phyloP scores from a whole-genome alignment of 2,329 filamentous ascomycete species.

The Paraconiothyrium sp. region DNA sequence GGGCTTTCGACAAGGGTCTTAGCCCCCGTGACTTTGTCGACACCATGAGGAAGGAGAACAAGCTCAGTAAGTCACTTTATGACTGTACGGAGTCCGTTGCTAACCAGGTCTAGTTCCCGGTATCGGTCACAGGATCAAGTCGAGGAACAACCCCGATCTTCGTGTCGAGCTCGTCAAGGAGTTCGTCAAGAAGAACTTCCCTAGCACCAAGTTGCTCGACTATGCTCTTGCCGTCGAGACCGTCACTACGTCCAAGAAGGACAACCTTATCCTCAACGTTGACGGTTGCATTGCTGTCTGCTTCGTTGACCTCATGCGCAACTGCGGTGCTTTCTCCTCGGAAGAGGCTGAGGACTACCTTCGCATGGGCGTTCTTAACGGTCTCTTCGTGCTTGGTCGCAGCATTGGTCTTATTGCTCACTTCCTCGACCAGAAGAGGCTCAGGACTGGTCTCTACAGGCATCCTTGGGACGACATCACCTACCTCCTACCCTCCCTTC shows the following conservation, averaged over 20 bases:
- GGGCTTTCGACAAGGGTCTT: slow-evolving; percentile 97
- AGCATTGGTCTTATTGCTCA: slow-evolving; percentile 99
- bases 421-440: slow-evolving; percentile 99
- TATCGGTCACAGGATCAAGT: slow-evolving; percentile 99
- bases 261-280: slow-evolving; percentile 99
- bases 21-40: slow-evolving; percentile 99
- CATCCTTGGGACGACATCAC: slow-evolving; percentile 79
- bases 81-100: slow-evolving; percentile 11
- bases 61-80: slow-evolving; percentile 74
- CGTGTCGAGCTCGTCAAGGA: slow-evolving; percentile 99
- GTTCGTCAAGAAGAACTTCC: slow-evolving; percentile 97
- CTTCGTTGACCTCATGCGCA: slow-evolving; percentile 97
- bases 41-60: slow-evolving; percentile 99
- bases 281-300: slow-evolving; percentile 98
- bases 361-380: slow-evolving; percentile 98
- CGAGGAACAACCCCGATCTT: slow-evolving; percentile 98
- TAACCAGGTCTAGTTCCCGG: slow-evolving; percentile 72
- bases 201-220: slow-evolving; percentile 96
- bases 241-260: slow-evolving; percentile 99
- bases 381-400: slow-evolving; percentile 96
- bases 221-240: slow-evolving; percentile 98
- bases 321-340: slow-evolving; percentile 93
- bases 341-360: slow-evolving; percentile 99
- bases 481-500: slow-evolving; percentile 52
- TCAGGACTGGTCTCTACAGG: slow-evolving; percentile 97